Percentiles rank a stretch among this genome's conserved stretches.
Conservation (phyloP, 805 yeast species). For the Debaryomyces hansenii region DNA sequence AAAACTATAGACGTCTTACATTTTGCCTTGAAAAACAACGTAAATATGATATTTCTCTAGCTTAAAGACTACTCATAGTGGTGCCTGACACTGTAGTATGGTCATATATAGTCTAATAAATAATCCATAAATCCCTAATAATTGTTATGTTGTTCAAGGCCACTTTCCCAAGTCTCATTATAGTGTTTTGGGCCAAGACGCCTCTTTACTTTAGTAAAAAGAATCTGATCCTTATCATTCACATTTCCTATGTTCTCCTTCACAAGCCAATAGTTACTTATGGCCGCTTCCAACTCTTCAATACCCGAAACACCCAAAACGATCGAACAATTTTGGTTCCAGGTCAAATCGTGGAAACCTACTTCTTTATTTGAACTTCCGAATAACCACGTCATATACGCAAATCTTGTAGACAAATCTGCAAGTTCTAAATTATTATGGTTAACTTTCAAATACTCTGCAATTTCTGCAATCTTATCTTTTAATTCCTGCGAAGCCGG, state of each 20-base stretch:
- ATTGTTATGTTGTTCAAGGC: conserved; percentile 13
- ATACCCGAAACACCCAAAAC: conserved; percentile 76
- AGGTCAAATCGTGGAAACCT: conserved; percentile 12
- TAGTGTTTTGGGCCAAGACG: conserved; percentile 50
- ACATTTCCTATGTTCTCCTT: conserved; percentile 28
- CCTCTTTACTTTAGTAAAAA: conserved; percentile 44
- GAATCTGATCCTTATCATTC: conserved; percentile 41
- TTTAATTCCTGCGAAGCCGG: conserved; percentile 69
- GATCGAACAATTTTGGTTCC: conserved; percentile 47
- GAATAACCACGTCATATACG: conserved; percentile 59
- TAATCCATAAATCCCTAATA: not conserved
- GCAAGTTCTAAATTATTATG: conserved; percentile 64
- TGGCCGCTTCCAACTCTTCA: conserved; percentile 63
- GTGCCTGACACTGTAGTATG: too few relatives aligned
- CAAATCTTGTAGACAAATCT: conserved; percentile 76
- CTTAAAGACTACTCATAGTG: too few relatives aligned
- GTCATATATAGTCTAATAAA: too few relatives aligned
- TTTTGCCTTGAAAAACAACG: too few relatives aligned
- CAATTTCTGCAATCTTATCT: conserved; percentile 48
- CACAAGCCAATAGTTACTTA: conserved; percentile 55
- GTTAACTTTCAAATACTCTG: conserved; percentile 32
- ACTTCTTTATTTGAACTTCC: conserved; percentile 13
- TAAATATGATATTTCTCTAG: too few relatives aligned
- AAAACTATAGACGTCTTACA: too few relatives aligned
- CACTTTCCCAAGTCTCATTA: conserved; percentile 66